Percentiles rank a stretch among this genome's conserved stretches.
Evolutionary conservation across 2,329 filamentous ascomycete genomes (phyloP).

Genomic region (Apiospora sp.): DNA sequence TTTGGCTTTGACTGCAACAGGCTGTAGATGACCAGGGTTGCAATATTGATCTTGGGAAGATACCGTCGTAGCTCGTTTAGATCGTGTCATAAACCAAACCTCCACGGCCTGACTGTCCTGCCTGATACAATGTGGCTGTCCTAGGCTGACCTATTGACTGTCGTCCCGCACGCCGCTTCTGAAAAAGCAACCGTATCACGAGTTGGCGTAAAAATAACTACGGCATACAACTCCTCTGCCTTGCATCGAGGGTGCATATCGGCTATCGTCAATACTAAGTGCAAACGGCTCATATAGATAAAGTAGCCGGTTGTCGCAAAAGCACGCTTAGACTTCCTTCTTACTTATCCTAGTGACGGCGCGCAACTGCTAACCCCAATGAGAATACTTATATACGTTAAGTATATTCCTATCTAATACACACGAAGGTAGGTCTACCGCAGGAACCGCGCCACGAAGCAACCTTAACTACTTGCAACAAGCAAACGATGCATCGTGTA

Average conservation of each 20-base stretch:
- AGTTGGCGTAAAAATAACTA: not conserved
- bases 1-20: not conserved
- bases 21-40: not conserved
- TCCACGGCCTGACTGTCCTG: not conserved
- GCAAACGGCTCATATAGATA: slow-evolving; percentile 4
- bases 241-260: not conserved
- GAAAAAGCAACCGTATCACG: not conserved
- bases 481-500: not conserved
- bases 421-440: not conserved
- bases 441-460: not conserved
- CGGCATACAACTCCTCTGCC: not conserved
- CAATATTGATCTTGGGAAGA: not conserved
- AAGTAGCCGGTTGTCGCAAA: slow-evolving; percentile 8
- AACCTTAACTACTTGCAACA: not conserved
- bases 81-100: not conserved
- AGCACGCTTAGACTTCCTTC: slow-evolving; percentile 12
- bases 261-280: slow-evolving; percentile 6
- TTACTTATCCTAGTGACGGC: not conserved
- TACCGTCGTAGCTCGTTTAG: not conserved
- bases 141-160: not conserved
- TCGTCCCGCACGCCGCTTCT: not conserved
- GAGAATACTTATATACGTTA: not conserved
- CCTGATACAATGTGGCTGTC: slow-evolving; percentile 15
- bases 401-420: not conserved
- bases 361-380: not conserved